Evolutionary conservation across 2,329 filamentous ascomycete species (phyloP), one percentile per base, ranked within the genome.

Genomic region (Fusarium armeniacum): DNA sequence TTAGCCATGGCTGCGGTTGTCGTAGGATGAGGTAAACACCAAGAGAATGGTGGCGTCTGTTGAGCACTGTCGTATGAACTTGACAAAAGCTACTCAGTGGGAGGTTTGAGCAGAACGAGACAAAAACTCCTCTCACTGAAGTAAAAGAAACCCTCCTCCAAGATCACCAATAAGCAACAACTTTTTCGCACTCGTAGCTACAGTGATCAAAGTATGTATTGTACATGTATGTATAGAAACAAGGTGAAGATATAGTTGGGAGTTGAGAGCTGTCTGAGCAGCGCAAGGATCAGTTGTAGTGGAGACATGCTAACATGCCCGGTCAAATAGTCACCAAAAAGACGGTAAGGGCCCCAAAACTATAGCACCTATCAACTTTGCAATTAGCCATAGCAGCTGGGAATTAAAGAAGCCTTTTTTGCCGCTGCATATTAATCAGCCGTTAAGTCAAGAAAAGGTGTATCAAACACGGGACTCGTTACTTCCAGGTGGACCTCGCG

Each of bases 1-100:
- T 81, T 79, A 20, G 82, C 79, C 85, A 87, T 87, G 59, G 60
- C 69, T 72, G 62, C 46, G 46, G 35, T 33, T 52, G 58, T 50
- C 30, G 41, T n/a, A 44, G 49, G 40, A 54, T 28, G 44, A 33
- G 35, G 15, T 45, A 30, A 56, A 28, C 33, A 28, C 40, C n/a
- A 33, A 43, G 11, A 44, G 38, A 46, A 59, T 65, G 62, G 41
- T 50, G 44, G 52, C 40, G 45, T 28, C 28, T 45, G 55, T 50
- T 64, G 32, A 36, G 33, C 46, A 41, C 55, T 24, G 24, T 26
- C 9, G 38, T 35, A 24, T 20, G 20, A 46, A 51, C 24, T 38
- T 28, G 30, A 43, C 26, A 38, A 49, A 52, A 13, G 8, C 40
- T 65, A 51, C 28, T 44, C 35, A 16, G 26, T 22, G 33, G 40